These are phyloP conservation scores for Pulveroboletus sp. DNA, from an alignment of 768 basidiomycete genomes.

Conservation along the genomic window DNA sequence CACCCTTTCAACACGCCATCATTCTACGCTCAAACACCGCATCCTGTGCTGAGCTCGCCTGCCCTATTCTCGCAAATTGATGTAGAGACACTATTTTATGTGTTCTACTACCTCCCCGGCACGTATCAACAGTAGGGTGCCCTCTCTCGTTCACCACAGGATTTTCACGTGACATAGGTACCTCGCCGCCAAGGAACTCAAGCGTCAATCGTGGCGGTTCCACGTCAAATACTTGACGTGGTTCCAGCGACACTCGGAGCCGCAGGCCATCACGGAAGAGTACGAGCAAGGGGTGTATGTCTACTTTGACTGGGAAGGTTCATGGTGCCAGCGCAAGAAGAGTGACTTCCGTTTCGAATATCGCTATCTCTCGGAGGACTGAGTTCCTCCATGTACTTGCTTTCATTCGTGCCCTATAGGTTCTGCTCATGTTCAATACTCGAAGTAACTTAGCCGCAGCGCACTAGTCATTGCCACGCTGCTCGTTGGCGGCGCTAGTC, in stretches of 20 bases:
- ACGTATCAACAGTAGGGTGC: conserved; percentile 86
- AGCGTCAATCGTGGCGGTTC: conserved; percentile 97
- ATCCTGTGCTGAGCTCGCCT: conserved; percentile 74
- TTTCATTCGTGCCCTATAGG: conserved; percentile 2
- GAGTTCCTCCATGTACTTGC: not conserved
- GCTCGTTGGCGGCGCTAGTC: conserved; percentile 11
- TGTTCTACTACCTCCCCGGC: conserved; percentile 96
- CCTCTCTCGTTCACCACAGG: not conserved
- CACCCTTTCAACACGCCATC: conserved; percentile 88
- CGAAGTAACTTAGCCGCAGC: conserved; percentile 26
- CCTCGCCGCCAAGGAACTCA: conserved; percentile 94
- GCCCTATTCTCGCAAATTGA: conserved; percentile 87
- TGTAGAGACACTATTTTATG: conserved; percentile 95
- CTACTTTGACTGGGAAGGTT: conserved; percentile 99
- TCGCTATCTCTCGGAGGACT: conserved; percentile 87
- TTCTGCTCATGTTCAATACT: conserved; percentile 14
- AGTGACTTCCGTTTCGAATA: conserved; percentile 97
- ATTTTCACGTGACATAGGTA: conserved; percentile 47
- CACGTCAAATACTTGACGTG: conserved; percentile 99
- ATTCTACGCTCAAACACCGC: conserved; percentile 91
- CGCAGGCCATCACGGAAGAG: conserved; percentile 97
- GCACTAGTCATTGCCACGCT: conserved; percentile 15
- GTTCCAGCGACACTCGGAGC: conserved; percentile 98
- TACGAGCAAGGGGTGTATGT: conserved; percentile 99
- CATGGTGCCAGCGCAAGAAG: conserved; percentile 98